Conservation (phyloP, 441 rosid genomes). For the Pelargonium cotyledonis region DNA sequence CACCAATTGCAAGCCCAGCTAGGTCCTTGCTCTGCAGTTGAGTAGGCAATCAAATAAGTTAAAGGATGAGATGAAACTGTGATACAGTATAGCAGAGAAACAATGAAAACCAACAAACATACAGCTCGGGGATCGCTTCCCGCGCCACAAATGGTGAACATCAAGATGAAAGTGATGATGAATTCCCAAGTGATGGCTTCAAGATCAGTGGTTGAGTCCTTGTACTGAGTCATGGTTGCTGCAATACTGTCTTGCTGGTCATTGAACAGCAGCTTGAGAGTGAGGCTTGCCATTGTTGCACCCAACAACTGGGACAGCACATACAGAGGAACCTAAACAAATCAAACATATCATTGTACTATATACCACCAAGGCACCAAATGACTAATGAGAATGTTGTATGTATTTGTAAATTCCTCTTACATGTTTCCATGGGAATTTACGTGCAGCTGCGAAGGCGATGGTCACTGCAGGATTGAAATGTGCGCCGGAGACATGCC, state of each 20-base stretch:
- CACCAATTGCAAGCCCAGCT: conserved; percentile 39
- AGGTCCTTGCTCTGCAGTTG: conserved; percentile 32
- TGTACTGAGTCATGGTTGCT: conserved; percentile 29
- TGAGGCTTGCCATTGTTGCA: conserved; percentile 36
- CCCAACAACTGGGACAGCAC: conserved; percentile 39
- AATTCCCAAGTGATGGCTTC: conserved; percentile 56
- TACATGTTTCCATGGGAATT: conserved; percentile 40
- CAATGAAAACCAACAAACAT: conserved; percentile 8
- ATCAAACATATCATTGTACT: neutral
- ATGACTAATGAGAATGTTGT: too few species aligned
- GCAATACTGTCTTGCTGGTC: conserved; percentile 19
- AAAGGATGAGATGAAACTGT: neutral
- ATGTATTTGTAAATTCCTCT: conserved; percentile 3
- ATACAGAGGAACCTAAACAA: conserved; percentile 34
- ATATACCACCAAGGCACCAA: too few species aligned
- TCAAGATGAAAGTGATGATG: conserved; percentile 37
- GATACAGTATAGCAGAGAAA: neutral
- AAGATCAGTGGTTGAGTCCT: conserved; percentile 36
- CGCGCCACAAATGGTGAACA: conserved; percentile 35
- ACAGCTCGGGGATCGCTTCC: conserved; percentile 48
- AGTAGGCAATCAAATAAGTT: neutral
- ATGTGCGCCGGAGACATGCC: conserved; percentile 50
- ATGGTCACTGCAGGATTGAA: conserved; percentile 51
- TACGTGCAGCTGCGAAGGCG: conserved; percentile 34
- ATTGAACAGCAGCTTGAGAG: conserved; percentile 32